Conservation (phyloP, 2,329 filamentous ascomycete species). For the Monilinia fructigena region DNA sequence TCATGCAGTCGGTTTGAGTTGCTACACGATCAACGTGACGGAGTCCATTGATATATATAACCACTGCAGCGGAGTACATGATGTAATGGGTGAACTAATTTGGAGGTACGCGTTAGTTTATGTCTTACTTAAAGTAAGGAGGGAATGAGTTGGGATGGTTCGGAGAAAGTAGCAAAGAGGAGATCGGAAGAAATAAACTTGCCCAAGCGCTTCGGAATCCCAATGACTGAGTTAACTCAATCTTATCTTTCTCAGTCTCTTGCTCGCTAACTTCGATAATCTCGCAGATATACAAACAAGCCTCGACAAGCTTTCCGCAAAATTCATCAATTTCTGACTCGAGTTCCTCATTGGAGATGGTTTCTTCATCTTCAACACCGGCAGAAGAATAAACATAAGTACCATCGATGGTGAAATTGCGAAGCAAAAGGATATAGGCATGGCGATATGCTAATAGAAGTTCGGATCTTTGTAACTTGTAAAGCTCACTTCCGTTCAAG, state of each 20-base stretch:
- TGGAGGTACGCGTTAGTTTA: background rate
- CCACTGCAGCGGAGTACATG: background rate
- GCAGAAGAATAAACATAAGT: background rate
- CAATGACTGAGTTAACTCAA: background rate
- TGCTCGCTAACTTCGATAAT: background rate
- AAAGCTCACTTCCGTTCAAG: background rate
- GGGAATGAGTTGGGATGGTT: background rate
- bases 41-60: background rate
- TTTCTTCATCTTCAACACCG: background rate
- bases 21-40: background rate
- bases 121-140: background rate
- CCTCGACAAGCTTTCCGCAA: background rate
- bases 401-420: background rate
- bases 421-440: background rate
- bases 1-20: background rate
- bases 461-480: conserved; percentile 4
- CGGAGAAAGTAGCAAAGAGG: background rate
- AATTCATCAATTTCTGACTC: background rate
- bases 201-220: conserved; percentile 6
- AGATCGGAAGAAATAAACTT: background rate
- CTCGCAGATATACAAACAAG: background rate
- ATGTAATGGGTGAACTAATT: background rate
- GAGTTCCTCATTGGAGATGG: background rate
- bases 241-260: background rate
- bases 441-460: background rate